Evolutionary conservation across 148 eudicot species (phyloP), one percentile per base, ranked within the genome.

Genomic region (Camellia lanceoleosa): DNA sequence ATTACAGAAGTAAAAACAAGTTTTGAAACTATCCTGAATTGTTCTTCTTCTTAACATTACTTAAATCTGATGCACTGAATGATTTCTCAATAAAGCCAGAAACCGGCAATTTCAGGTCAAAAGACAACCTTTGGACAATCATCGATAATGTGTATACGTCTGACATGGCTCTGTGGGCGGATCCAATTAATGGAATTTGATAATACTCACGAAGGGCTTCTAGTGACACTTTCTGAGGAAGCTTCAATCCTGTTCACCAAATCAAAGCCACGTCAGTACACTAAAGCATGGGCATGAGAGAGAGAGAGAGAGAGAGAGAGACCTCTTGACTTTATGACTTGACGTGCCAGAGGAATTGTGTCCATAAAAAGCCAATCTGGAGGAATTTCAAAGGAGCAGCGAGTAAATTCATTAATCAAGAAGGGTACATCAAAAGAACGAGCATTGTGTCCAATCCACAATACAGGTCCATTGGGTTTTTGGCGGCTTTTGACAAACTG

Each of bases 141-240:
- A 82, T 42, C 23, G 96, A 78, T 79, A 95, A 82, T 2, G 76
- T 49, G 75, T 80, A 69, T 62, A 90, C 98, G 54, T 95, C 98
- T 4, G 97, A 75, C 88, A 91, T 84, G 67, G 98, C 98, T 87
- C 97, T 88, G 79, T 95, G 98, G 51, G 96, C 94, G 23, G 88
- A 44, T 51, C 96, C 96, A 47, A 52, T 78, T 80, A 78, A 64
- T 15, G 83, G 78, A 60, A 93, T 84, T n/a, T 81, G 79, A 82
- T 86, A 95, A 78, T 87, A 68, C 81, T 90, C 87, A 1, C 90
- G 81, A 60, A 95, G 96, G 60, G 87, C 90, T 81, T 86, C 85
- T 79, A 89, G 75, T 0, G 86, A 61, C 51, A 47, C 74, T 60
- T 73, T 87, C 8, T 80, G 30, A 62, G 76, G 75, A 55, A 58